A percentile compares a stretch with the other conserved stretches of the same genome.
phyloP scores from a whole-genome alignment of 768 basidiomycete genomes.

The Tylopilus vinaceipallidus region DNA sequence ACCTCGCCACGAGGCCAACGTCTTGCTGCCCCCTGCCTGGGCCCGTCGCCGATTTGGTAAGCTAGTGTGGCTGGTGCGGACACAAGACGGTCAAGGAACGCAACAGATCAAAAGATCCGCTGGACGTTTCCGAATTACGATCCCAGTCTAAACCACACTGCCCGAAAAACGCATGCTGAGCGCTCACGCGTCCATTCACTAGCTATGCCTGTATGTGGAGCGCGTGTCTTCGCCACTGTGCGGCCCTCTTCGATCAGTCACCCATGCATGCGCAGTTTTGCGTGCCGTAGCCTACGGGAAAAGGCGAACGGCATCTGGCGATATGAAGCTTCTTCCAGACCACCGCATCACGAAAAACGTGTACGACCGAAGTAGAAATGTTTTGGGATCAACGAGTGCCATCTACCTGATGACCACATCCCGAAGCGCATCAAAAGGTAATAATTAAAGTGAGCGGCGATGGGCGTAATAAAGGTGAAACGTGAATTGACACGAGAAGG shows the following conservation, averaged over 20 bases:
- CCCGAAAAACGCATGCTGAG: conserved; percentile 16
- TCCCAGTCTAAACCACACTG: conserved; percentile 16
- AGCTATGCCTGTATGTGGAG: conserved; percentile 15
- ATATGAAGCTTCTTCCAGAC: conserved; percentile 18
- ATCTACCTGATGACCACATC: not conserved
- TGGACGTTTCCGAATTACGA: conserved; percentile 24
- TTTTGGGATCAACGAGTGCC: conserved; percentile 7
- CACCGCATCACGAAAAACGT: conserved; percentile 12
- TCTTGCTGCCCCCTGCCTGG: conserved; percentile 12
- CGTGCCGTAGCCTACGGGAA: conserved; percentile 28
- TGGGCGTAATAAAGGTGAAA: conserved; percentile 5
- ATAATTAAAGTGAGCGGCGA: conserved; percentile 9
- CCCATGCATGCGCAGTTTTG: conserved; percentile 22
- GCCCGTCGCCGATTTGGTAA: conserved; percentile 5
- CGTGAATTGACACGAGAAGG: conserved; percentile 3
- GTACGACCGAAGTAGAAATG: conserved; percentile 3
- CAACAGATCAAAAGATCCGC: conserved; percentile 20
- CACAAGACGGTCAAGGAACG: conserved; percentile 16
- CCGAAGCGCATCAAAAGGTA: conserved; percentile 16
- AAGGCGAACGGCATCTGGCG: conserved; percentile 15
- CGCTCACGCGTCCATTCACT: conserved; percentile 14
- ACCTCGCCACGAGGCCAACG: conserved; percentile 19
- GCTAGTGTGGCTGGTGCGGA: conserved; percentile 17
- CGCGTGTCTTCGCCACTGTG: conserved; percentile 22
- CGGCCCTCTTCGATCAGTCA: conserved; percentile 31